phyloP scores from a whole-genome alignment of 306 rosid species.

The Vigna reflexopilosa region DNA sequence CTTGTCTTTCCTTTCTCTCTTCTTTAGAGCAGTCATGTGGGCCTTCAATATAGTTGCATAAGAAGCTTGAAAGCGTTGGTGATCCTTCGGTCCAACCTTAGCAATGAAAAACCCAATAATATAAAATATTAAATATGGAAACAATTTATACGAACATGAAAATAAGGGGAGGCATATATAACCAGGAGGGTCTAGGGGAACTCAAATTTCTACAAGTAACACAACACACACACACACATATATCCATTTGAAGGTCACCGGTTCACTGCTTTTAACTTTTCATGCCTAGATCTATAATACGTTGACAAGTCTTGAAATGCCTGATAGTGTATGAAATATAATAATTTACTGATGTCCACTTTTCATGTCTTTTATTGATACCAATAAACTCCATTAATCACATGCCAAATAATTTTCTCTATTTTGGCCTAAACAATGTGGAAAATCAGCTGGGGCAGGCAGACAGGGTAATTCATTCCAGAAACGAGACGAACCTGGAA shows the following conservation, averaged over 20 bases:
- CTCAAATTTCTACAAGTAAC: slow-evolving; percentile 19
- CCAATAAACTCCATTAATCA: slow-evolving; percentile 5
- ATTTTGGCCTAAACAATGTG: background rate
- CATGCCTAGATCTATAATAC: background rate
- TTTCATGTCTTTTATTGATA: background rate
- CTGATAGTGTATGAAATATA: slow-evolving; percentile 15
- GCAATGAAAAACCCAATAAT: slow-evolving; percentile 37
- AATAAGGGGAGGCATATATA: slow-evolving; percentile 23
- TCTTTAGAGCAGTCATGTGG: slow-evolving; percentile 95
- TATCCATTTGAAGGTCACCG: background rate
- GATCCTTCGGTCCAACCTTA: slow-evolving; percentile 96
- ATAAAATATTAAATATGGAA: background rate
- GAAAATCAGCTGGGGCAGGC: background rate
- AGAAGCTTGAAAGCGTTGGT: slow-evolving; percentile 95
- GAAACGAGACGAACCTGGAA: background rate
- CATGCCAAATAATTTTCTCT: background rate
- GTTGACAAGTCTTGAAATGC: background rate
- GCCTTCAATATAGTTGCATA: slow-evolving; percentile 95
- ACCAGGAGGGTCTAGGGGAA: background rate
- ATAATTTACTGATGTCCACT: background rate
- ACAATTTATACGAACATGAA: slow-evolving; percentile 17
- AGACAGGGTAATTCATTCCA: background rate
- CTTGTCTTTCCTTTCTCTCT: slow-evolving; percentile 97
- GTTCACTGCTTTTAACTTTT: background rate
- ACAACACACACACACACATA: background rate